phyloP scores from a whole-genome alignment of 352 stramenopile species.

The Phytopythium vexans region DNA sequence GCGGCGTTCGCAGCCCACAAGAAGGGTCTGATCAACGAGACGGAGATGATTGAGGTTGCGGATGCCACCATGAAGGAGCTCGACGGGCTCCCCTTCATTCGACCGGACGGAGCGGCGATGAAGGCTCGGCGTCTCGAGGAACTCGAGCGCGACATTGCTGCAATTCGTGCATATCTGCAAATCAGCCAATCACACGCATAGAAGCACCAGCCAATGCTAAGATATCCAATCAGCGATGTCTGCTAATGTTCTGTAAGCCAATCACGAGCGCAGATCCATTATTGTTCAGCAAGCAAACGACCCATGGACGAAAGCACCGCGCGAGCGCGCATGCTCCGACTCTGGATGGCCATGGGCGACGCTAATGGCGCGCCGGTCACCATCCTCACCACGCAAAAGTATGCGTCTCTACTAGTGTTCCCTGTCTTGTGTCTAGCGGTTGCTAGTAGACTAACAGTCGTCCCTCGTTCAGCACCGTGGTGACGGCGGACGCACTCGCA shows the following conservation, averaged over 20 bases:
- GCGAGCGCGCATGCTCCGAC: conserved; percentile 49
- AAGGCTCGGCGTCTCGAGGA: conserved; percentile 42
- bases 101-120: conserved; percentile 23
- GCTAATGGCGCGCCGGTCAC: conserved; percentile 15
- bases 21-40: conserved; percentile 50
- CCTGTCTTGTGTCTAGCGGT: not conserved
- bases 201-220: not conserved
- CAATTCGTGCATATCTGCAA: conserved; percentile 18
- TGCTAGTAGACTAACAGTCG: not conserved
- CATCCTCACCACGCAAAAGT: conserved; percentile 58
- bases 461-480: conserved; percentile 32
- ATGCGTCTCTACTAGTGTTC: not conserved
- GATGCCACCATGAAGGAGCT: conserved; percentile 42
- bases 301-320: conserved; percentile 1
- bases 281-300: too few relatives aligned
- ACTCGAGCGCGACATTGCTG: conserved; percentile 36
- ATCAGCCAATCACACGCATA: not conserved
- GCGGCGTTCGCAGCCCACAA: conserved; percentile 52
- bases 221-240: not conserved
- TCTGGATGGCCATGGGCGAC: conserved; percentile 37
- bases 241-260: conserved; percentile 10
- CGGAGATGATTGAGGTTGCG: conserved; percentile 50
- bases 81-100: conserved; percentile 41
- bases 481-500: conserved; percentile 32
- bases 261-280: conserved; percentile 8